phyloP scores from a whole-genome alignment of 169 alveolate genomes.

The Plasmodium yoelii region DNA sequence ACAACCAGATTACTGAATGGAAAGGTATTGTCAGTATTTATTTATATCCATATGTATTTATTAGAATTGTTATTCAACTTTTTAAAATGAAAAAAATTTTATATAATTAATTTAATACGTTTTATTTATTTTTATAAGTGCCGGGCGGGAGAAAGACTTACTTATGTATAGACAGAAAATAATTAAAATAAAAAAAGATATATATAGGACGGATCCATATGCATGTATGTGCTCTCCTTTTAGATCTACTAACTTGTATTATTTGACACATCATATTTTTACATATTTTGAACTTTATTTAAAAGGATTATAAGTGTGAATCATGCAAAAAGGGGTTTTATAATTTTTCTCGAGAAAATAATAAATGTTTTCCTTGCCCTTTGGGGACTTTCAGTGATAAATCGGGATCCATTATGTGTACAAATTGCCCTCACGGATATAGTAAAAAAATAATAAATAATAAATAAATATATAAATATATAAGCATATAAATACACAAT shows the following conservation, averaged over 20 bases:
- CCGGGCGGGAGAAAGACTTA: conserved; percentile 62
- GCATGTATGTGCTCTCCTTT: background rate
- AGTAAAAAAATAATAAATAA: conserved; percentile 35
- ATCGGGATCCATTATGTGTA: conserved; percentile 36
- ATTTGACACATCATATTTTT: too few species aligned
- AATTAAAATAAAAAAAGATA: conserved; percentile 1
- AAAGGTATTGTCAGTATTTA: conserved; percentile 15
- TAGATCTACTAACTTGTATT: conserved; percentile 4
- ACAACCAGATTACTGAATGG: conserved; percentile 13
- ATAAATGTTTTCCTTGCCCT: conserved; percentile 65
- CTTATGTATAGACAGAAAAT: conserved; percentile 41
- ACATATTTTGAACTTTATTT: background rate
- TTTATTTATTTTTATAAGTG: conserved; percentile 50
- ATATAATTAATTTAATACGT: background rate
- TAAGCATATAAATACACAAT: conserved; percentile 4
- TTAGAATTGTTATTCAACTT: background rate
- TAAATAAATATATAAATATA: background rate
- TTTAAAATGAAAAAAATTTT: too few species aligned
- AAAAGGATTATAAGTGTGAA: conserved; percentile 50
- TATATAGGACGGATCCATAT: background rate
- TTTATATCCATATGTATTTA: background rate
- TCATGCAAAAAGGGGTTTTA: conserved; percentile 64
- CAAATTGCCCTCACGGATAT: conserved; percentile 65
- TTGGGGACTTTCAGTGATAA: conserved; percentile 46
- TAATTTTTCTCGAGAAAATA: conserved; percentile 60